Percentiles rank a stretch among this genome's conserved stretches.
Conservation (phyloP, 73 alveolate species). For the Strombidium stylifer region DNA sequence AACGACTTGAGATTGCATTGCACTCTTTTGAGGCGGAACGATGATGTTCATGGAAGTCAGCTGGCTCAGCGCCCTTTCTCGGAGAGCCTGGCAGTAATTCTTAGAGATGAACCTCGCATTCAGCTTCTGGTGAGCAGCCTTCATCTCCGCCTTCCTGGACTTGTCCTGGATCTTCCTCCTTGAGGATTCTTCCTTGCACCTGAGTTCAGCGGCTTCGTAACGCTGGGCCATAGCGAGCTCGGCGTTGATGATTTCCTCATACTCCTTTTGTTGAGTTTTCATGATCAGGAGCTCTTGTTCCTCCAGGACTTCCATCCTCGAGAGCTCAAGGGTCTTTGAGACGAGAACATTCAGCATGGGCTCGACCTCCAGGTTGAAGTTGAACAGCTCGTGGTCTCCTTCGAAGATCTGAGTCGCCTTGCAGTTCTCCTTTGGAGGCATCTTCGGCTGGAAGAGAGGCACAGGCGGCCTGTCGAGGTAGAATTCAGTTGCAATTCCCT, state of each 20-base stretch:
- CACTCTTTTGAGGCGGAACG: slow-evolving; percentile 1
- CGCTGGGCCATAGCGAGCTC: slow-evolving; percentile 94
- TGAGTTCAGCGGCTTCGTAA: slow-evolving; percentile 91
- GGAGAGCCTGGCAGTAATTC: too few relatives aligned
- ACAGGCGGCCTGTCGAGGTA: slow-evolving; percentile 88
- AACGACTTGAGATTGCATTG: slow-evolving; percentile 22
- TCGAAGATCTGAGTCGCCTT: slow-evolving; percentile 71
- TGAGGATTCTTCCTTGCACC: slow-evolving; percentile 87
- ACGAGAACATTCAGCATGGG: slow-evolving; percentile 95
- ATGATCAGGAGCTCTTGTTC: slow-evolving; percentile 89
- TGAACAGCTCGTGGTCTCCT: slow-evolving; percentile 59
- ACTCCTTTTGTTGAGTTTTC: slow-evolving; percentile 70
- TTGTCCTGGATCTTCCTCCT: slow-evolving; percentile 59
- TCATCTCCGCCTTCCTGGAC: slow-evolving; percentile 50
- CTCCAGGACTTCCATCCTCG: slow-evolving; percentile 94
- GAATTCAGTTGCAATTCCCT: slow-evolving; percentile 78
- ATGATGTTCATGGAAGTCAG: slow-evolving; percentile 16
- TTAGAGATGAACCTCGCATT: too few relatives aligned
- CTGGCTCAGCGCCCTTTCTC: background rate
- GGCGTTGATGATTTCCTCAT: slow-evolving; percentile 72
- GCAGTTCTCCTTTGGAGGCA: slow-evolving; percentile 75
- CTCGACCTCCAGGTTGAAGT: slow-evolving; percentile 80
- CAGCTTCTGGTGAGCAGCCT: slow-evolving; percentile 52
- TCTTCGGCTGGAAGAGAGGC: slow-evolving; percentile 83
- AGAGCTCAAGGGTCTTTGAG: slow-evolving; percentile 94